Percentiles rank a stretch among this genome's conserved stretches.
Evolutionary conservation across 1,139 yeast species (phyloP).

Genomic region (Debaryomyces fabryi): DNA sequence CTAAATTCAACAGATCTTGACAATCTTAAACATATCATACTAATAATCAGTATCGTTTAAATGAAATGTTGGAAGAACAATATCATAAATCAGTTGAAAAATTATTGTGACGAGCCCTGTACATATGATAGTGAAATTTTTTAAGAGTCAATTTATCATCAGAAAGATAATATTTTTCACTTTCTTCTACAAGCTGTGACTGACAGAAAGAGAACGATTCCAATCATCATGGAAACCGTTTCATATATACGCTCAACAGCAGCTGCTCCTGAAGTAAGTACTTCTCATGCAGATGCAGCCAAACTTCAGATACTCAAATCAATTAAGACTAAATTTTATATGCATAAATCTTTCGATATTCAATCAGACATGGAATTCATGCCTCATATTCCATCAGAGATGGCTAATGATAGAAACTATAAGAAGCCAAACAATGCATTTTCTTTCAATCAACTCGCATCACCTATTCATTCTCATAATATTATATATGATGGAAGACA

Average conservation of each 20-base stretch:
- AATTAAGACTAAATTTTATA: constrained; percentile 54
- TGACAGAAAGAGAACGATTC: not conserved
- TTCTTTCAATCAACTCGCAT: not conserved
- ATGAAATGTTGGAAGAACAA: not conserved
- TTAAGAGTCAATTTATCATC: not conserved
- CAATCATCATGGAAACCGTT: not conserved
- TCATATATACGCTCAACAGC: constrained; percentile 1
- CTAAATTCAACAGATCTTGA: not conserved
- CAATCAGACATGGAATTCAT: constrained; percentile 77
- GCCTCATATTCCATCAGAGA: constrained; percentile 40
- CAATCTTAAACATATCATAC: not conserved
- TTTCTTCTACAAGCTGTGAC: not conserved
- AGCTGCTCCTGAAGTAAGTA: not conserved
- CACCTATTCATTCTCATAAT: not conserved
- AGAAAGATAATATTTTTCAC: not conserved
- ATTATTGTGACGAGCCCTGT: constrained; percentile 5
- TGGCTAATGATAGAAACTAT: not conserved
- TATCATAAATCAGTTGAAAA: not conserved
- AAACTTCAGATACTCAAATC: constrained; percentile 26
- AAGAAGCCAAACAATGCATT: constrained; percentile 1
- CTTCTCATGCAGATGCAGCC: constrained; percentile 14
- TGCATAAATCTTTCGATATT: constrained; percentile 67
- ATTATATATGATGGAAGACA: constrained; percentile 1
- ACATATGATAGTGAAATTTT: constrained; percentile 4
- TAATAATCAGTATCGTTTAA: not conserved